Evolutionary conservation across 176 grass and related monocot species (phyloP), one percentile per base, ranked within the genome.

Genomic region (Phoenix roebelenii): DNA sequence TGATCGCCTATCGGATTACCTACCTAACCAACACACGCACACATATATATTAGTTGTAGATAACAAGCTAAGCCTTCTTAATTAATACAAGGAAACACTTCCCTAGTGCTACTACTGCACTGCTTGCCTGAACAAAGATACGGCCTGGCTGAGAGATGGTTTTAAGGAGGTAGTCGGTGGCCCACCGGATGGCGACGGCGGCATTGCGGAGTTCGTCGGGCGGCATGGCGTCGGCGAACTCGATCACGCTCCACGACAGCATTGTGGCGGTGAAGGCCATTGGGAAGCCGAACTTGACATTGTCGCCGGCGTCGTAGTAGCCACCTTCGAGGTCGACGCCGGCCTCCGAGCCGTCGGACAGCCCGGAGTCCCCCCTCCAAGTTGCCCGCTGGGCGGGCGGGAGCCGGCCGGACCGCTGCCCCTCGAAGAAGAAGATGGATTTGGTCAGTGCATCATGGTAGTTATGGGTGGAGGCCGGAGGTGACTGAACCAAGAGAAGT

Each of bases 221-320:
- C 49, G 90, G 85, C 90, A 89, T 89, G 62, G 64, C 18, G 26
- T 81, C 79, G 14, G 82, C 85, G 67, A 95, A 95, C 76, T 95
- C 90, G 67, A 89, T 4, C 18, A 95, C 59, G 58, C 90, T 75
- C 90, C 90, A 95, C 3, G 90, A 74, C 16, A 95, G 83, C 90
- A 95, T 96, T 32, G 91, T 96, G 51, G 86, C 63, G 49, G 91
- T 87, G 83, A 96, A 96, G 19, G 91, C 91, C 86, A 96, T 76
- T 7, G 91, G 91, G 69, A 96, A 96, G 1, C 83, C 83, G 76
- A 96, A 96, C 70, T 96, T 96, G 64, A 96, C 83, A 66, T 96
- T 96, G 63, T 96, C 91, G 1, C 91, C 91, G 3, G 91, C 86
- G 68, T 96, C 91, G 54, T 96, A 96, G 64, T 96, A 96, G 4